These are phyloP conservation scores for Boletus sensibilis DNA, from an alignment of 768 basidiomycete genomes.

Conservation along the genomic window DNA sequence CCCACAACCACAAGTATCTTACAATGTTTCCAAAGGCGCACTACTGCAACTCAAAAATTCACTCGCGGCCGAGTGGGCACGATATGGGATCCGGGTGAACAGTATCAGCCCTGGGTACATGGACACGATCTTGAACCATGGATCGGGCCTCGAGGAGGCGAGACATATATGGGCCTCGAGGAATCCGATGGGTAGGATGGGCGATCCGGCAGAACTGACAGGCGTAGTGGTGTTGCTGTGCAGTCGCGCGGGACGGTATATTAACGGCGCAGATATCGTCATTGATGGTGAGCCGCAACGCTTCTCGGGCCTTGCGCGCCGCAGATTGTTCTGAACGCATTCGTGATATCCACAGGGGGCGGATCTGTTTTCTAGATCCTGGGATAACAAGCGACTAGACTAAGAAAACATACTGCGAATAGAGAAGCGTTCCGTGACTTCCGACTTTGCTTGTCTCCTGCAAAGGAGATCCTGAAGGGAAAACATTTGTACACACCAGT, in stretches of 20 bases:
- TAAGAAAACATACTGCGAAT: background rate
- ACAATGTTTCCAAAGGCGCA: slow-evolving; percentile 44
- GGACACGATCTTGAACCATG: slow-evolving; percentile 42
- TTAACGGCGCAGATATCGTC: slow-evolving; percentile 43
- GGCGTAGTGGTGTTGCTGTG: slow-evolving; percentile 42
- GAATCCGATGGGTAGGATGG: slow-evolving; percentile 46
- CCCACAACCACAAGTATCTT: slow-evolving; percentile 42
- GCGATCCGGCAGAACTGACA: slow-evolving; percentile 39
- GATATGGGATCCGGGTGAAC: slow-evolving; percentile 43
- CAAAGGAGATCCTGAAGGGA: background rate
- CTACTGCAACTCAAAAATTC: slow-evolving; percentile 39
- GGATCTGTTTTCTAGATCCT: slow-evolving; percentile 20
- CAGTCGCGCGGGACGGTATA: slow-evolving; percentile 42
- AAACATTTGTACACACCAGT: background rate
- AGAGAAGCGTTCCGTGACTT: background rate
- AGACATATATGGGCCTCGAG: slow-evolving; percentile 38
- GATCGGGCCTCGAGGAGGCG: slow-evolving; percentile 32
- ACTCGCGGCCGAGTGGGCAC: slow-evolving; percentile 43
- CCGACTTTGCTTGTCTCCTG: background rate
- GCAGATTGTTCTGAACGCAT: background rate
- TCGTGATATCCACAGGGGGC: slow-evolving; percentile 15
- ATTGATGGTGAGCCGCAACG: slow-evolving; percentile 38
- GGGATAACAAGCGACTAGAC: background rate
- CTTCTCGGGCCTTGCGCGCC: background rate
- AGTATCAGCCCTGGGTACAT: slow-evolving; percentile 45